Conservation (phyloP, 768 basidiomycete species). For the Chiua virens region DNA sequence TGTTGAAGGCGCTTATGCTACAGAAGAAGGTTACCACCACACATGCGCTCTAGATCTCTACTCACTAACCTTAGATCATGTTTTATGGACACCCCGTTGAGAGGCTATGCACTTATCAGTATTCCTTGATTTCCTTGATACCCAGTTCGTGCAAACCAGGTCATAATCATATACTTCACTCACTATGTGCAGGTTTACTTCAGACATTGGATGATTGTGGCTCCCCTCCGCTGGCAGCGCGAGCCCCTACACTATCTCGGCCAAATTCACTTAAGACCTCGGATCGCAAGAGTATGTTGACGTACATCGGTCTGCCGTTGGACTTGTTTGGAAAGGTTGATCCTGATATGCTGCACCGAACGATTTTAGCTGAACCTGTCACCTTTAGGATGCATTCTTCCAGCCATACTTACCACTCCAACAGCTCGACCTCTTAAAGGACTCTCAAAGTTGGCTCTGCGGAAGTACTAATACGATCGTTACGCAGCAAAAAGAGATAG, state of each 20-base stretch:
- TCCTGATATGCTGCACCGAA: not conserved
- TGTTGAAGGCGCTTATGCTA: slow-evolving; percentile 93
- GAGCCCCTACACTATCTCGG: slow-evolving; percentile 61
- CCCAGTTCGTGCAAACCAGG: slow-evolving; percentile 53
- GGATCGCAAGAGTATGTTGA: slow-evolving; percentile 86
- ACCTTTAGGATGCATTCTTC: slow-evolving; percentile 82
- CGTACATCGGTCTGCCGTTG: slow-evolving; percentile 91
- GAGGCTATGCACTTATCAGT: slow-evolving; percentile 94
- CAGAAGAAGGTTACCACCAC: slow-evolving; percentile 73
- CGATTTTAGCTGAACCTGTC: not conserved
- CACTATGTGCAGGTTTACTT: slow-evolving; percentile 59
- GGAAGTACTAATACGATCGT: slow-evolving; percentile 97
- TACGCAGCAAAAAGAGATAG: slow-evolving; percentile 88
- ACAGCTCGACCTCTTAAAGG: slow-evolving; percentile 84
- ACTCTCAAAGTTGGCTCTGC: slow-evolving; percentile 83
- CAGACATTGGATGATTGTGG: slow-evolving; percentile 91
- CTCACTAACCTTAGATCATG: slow-evolving; percentile 65
- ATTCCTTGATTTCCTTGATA: slow-evolving; percentile 90
- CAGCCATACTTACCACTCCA: slow-evolving; percentile 97
- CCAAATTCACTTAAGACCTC: slow-evolving; percentile 85
- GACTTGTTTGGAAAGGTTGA: slow-evolving; percentile 88
- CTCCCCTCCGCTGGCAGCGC: slow-evolving; percentile 69
- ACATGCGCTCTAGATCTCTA: slow-evolving; percentile 1
- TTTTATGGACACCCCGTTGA: slow-evolving; percentile 98
- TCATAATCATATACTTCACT: slow-evolving; percentile 1